phyloP scores from a whole-genome alignment of 768 basidiomycete genomes.

The Agrocybe praecox region DNA sequence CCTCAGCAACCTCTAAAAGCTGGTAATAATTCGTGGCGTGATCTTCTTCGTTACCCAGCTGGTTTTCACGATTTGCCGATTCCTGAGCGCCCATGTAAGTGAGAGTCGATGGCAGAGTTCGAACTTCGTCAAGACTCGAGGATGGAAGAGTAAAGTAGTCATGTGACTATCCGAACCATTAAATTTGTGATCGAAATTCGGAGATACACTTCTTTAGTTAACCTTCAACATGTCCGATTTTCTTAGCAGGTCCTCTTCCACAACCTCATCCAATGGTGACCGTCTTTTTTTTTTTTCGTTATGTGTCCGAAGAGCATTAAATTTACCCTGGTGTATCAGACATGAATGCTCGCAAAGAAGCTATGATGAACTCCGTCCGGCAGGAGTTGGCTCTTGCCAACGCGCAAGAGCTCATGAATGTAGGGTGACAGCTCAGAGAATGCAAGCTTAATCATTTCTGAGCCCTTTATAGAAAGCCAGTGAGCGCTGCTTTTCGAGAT shows the following conservation, averaged over 20 bases:
- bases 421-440: conserved; percentile 29
- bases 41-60: conserved; percentile 9
- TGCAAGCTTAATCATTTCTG: neutral
- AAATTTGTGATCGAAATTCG: neutral
- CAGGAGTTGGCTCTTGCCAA: conserved; percentile 73
- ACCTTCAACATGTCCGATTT: conserved; percentile 52
- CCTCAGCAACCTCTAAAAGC: conserved; percentile 78
- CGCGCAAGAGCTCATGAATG: conserved; percentile 83
- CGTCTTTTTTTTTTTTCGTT: neutral
- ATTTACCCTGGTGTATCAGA: conserved; percentile 28
- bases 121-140: neutral
- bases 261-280: conserved; percentile 32
- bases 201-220: too few relatives aligned
- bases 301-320: neutral
- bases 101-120: neutral
- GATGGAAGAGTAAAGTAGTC: neutral
- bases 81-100: conserved; percentile 67
- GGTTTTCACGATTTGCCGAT: conserved; percentile 46
- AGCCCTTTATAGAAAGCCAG: conserved; percentile 63
- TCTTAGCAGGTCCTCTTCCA: conserved; percentile 35
- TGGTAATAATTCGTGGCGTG: conserved; percentile 74
- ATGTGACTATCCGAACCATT: neutral
- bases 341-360: conserved; percentile 49
- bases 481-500: conserved; percentile 78
- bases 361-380: conserved; percentile 64